Conservation (phyloP, 768 basidiomycete species). For the Kockovaella imperatae region DNA sequence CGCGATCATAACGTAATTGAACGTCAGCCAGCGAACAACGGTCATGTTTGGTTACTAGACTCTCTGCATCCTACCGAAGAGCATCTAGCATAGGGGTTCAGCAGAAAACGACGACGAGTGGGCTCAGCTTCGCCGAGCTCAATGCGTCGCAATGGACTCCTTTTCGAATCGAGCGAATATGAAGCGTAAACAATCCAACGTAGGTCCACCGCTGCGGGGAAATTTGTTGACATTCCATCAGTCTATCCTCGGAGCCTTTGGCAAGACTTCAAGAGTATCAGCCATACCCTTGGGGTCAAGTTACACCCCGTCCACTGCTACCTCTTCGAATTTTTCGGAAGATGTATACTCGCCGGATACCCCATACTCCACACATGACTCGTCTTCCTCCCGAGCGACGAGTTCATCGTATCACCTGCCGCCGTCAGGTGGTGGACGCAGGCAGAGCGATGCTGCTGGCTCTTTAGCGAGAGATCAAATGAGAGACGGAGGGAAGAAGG, state of each 20-base stretch:
- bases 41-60: no score
- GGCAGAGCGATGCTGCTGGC: neutral
- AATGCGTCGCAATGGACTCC: neutral
- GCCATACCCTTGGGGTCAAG: neutral
- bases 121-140: neutral
- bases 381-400: neutral
- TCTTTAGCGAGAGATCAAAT: neutral
- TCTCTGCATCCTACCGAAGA: no score
- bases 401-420: slow-evolving; percentile 1
- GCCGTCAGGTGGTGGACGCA: neutral
- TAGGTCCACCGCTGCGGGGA: neutral
- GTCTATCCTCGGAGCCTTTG: neutral
- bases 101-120: no score
- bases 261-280: neutral
- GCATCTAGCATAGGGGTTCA: no score
- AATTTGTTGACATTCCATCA: neutral
- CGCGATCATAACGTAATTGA: no score
- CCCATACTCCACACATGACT: neutral
- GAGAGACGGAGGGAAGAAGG: neutral
- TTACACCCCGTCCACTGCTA: neutral
- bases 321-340: neutral
- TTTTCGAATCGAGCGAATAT: neutral
- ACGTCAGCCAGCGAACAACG: no score
- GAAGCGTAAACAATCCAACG: slow-evolving; percentile 1
- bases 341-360: neutral